phyloP scores from a whole-genome alignment of 257 asterid species.

The Craterostigma plantagineum region DNA sequence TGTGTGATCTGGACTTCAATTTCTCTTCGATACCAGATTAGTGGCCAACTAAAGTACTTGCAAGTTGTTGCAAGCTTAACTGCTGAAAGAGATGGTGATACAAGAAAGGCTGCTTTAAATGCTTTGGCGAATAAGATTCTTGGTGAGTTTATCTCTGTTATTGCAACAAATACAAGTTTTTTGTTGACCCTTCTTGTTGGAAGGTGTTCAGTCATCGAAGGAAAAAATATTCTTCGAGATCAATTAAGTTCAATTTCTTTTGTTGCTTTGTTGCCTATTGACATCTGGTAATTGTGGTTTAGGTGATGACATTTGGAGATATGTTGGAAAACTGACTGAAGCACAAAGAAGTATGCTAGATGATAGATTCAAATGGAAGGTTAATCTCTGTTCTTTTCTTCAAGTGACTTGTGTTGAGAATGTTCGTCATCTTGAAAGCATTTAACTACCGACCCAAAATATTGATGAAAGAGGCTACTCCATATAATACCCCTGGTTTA shows the following conservation, averaged over 20 bases:
- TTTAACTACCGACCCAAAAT: constrained; percentile 1
- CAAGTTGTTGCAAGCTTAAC: constrained; percentile 95
- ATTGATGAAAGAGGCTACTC: no score
- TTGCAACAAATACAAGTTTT: background rate
- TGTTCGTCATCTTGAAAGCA: no score
- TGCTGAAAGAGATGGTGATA: constrained; percentile 95
- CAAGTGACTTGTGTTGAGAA: background rate
- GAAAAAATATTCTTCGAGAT: no score
- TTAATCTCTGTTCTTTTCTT: constrained; percentile 11
- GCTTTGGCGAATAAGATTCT: constrained; percentile 85
- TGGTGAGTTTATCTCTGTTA: constrained; percentile 32
- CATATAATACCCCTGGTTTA: no score
- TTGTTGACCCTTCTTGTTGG: background rate
- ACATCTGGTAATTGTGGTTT: constrained; percentile 5
- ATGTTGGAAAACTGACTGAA: constrained; percentile 84
- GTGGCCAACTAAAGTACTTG: constrained; percentile 84
- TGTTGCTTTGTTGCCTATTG: background rate
- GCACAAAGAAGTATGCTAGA: constrained; percentile 99
- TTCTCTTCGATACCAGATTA: constrained; percentile 29
- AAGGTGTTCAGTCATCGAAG: background rate
- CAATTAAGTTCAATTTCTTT: background rate
- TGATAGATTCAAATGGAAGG: constrained; percentile 99
- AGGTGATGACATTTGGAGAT: constrained; percentile 99
- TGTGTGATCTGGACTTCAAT: background rate
- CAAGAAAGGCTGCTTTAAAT: constrained; percentile 86